Conservation (phyloP, 805 yeast species). For the Wickerhamiella cacticola region DNA sequence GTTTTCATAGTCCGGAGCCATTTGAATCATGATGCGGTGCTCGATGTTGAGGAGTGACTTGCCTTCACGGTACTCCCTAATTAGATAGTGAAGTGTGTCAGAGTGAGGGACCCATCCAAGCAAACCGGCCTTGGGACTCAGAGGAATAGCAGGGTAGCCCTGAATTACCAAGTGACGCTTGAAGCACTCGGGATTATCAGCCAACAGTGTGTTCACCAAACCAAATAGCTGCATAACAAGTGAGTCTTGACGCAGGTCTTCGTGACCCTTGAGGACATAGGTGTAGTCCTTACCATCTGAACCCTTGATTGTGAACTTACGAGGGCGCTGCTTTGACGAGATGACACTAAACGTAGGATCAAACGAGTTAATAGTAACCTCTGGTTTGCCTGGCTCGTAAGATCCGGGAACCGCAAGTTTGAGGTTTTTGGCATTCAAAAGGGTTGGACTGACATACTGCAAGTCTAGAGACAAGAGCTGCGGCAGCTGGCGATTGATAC, state of each 20-base stretch:
- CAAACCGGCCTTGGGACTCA: slow-evolving; percentile 93
- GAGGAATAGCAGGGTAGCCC: slow-evolving; percentile 83
- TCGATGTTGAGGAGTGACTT: slow-evolving; percentile 84
- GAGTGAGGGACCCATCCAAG: slow-evolving; percentile 96
- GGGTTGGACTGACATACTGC: slow-evolving; percentile 86
- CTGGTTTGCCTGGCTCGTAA: slow-evolving; percentile 70
- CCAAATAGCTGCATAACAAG: slow-evolving; percentile 97
- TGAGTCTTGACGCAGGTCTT: slow-evolving; percentile 94
- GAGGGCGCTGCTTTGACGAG: slow-evolving; percentile 91
- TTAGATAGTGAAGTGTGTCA: slow-evolving; percentile 89
- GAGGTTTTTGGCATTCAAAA: slow-evolving; percentile 63
- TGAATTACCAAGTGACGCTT: slow-evolving; percentile 90
- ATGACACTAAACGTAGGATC: slow-evolving; percentile 79
- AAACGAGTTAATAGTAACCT: slow-evolving; percentile 58
- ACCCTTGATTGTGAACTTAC: slow-evolving; percentile 67
- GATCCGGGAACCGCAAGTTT: slow-evolving; percentile 92
- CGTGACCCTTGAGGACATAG: slow-evolving; percentile 83
- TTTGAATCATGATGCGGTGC: slow-evolving; percentile 89
- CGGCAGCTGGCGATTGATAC: slow-evolving; percentile 79
- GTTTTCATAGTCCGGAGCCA: slow-evolving; percentile 94
- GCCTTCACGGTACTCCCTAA: slow-evolving; percentile 84
- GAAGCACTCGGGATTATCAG: slow-evolving; percentile 89
- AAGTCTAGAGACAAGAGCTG: slow-evolving; percentile 75
- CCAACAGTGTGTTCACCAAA: slow-evolving; percentile 76
- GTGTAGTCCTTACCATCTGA: slow-evolving; percentile 86